A percentile compares a stretch with the other conserved stretches of the same genome.
Conservation (phyloP, 257 asterid species). For the Przewalskia tangutica region DNA sequence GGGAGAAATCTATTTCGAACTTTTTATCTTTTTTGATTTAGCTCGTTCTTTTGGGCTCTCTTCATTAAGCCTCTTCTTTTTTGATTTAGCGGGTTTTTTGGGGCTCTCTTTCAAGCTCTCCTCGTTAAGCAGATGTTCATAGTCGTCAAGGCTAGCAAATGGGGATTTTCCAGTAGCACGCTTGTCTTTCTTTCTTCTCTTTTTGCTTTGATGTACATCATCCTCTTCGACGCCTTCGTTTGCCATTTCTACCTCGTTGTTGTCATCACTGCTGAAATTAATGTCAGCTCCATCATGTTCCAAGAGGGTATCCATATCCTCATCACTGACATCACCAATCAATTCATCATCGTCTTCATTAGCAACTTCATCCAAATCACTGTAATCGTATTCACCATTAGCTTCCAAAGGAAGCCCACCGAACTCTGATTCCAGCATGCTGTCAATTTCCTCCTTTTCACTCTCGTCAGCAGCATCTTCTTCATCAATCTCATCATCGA, state of each 20-base stretch:
- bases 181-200: constrained; percentile 30
- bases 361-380: constrained; percentile 53
- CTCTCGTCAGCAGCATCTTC: constrained; percentile 24
- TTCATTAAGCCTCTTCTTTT: constrained; percentile 1
- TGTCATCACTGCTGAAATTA: constrained; percentile 25
- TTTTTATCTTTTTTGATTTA: constrained; percentile 9
- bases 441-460: constrained; percentile 54
- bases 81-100: not conserved
- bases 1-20: not conserved
- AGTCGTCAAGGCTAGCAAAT: constrained; percentile 64
- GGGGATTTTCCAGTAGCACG: constrained; percentile 35
- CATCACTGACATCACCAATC: constrained; percentile 51
- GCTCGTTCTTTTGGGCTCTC: not conserved
- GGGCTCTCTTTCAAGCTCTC: not conserved
- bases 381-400: constrained; percentile 50
- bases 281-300: constrained; percentile 19
- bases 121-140: constrained; percentile 40
- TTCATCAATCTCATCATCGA: constrained; percentile 58
- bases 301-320: constrained; percentile 33
- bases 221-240: constrained; percentile 29
- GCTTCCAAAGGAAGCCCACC: constrained; percentile 22
- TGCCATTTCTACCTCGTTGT: constrained; percentile 21
- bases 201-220: constrained; percentile 7
- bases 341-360: constrained; percentile 69
- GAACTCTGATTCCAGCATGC: constrained; percentile 29